These are phyloP conservation scores for Tillandsia leiboldiana DNA, from an alignment of 176 grass and related monocot species.

Conservation along the genomic window DNA sequence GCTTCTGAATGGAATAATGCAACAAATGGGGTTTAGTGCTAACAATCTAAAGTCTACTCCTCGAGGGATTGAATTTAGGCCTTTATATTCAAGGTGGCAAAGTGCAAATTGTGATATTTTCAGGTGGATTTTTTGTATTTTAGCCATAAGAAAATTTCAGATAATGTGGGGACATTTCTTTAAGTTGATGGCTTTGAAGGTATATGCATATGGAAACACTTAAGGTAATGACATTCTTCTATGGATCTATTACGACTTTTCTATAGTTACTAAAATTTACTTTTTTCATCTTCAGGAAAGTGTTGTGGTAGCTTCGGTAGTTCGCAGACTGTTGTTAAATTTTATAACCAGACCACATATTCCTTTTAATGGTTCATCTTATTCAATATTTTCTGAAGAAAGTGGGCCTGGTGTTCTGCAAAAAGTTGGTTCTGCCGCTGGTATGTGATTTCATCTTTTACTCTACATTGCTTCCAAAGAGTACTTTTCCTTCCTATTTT, in stretches of 20 bases:
- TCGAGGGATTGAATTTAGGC: too few relatives aligned
- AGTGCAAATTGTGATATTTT: too few relatives aligned
- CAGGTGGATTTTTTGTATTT: not conserved
- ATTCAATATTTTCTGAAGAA: slow-evolving; percentile 68
- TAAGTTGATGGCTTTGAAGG: too few relatives aligned
- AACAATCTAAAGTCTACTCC: too few relatives aligned
- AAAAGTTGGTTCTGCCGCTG: slow-evolving; percentile 88
- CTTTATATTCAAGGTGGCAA: too few relatives aligned
- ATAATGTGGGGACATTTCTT: too few relatives aligned
- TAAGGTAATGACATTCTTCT: too few relatives aligned
- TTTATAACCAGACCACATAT: slow-evolving; percentile 61
- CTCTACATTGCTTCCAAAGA: slow-evolving; percentile 14
- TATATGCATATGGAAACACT: too few relatives aligned
- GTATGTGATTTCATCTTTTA: slow-evolving; percentile 32
- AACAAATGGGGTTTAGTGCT: too few relatives aligned
- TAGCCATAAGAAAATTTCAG: not conserved
- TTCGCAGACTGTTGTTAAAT: slow-evolving; percentile 74
- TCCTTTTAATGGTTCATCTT: slow-evolving; percentile 45
- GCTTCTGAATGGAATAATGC: too few relatives aligned
- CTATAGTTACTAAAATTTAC: not conserved
- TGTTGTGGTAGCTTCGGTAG: slow-evolving; percentile 42
- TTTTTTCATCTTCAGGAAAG: slow-evolving; percentile 50
- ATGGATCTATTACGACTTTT: too few relatives aligned
- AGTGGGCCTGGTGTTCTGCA: slow-evolving; percentile 70
- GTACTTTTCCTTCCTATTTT: slow-evolving; percentile 6